Evolutionary conservation across 2,329 filamentous ascomycete species (phyloP).

Genomic region (Colletotrichum simmondsii): DNA sequence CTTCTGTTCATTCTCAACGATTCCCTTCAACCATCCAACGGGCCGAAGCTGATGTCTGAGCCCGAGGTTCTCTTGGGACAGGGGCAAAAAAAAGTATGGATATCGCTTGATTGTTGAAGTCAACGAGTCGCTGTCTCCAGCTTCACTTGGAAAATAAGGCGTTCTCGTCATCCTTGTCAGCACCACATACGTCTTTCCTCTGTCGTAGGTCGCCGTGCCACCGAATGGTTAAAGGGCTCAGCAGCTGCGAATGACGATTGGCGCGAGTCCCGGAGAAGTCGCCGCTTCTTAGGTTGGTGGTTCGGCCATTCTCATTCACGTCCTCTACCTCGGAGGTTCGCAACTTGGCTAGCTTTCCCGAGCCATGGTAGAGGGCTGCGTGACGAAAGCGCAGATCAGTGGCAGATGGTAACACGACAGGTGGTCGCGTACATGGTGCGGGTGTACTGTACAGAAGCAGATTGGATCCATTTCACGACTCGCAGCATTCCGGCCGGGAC

Average conservation of each 20-base stretch:
- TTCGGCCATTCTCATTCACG: background rate
- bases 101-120: background rate
- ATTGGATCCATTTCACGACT: conserved; percentile 16
- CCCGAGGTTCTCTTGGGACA: background rate
- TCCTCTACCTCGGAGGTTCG: background rate
- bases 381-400: conserved; percentile 18
- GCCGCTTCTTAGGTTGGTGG: background rate
- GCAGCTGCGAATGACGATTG: background rate
- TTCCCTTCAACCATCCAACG: background rate
- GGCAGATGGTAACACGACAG: conserved; percentile 7
- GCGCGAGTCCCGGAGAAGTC: background rate
- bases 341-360: background rate
- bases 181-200: background rate
- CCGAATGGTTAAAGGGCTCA: background rate
- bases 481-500: conserved; percentile 5
- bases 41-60: background rate
- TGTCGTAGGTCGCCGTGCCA: background rate
- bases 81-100: background rate
- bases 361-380: background rate
- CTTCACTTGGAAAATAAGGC: background rate
- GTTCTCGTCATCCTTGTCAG: background rate
- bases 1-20: background rate
- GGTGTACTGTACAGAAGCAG: background rate
- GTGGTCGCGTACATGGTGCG: background rate
- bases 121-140: background rate